A percentile compares a stretch with the other conserved stretches of the same genome.
These are phyloP conservation scores for Alternaria sp. DNA, from an alignment of 2,329 filamentous ascomycete genomes.

Conservation along the genomic window DNA sequence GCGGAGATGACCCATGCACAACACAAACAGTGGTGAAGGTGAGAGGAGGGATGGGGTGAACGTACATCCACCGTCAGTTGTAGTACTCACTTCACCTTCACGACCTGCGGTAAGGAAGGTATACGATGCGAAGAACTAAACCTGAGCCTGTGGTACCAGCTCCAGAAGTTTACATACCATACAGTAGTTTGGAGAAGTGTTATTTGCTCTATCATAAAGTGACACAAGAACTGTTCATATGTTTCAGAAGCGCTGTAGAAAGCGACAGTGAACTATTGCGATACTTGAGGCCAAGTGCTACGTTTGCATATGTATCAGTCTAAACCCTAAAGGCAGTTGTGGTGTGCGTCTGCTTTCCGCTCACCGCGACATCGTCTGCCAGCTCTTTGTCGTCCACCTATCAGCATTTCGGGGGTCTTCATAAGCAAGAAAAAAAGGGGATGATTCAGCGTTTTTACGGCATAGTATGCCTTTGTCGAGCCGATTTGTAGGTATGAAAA, in stretches of 20 bases:
- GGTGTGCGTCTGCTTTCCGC: no score
- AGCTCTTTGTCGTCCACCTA: not conserved
- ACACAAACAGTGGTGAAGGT: not conserved
- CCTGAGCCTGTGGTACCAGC: not conserved
- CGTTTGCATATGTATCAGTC: not conserved
- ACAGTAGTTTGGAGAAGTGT: no score
- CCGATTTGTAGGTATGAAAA: not conserved
- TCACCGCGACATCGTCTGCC: rapidly evolving
- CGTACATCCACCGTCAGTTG: no score
- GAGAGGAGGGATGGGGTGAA: not conserved
- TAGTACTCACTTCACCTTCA: no score
- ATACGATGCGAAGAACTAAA: not conserved
- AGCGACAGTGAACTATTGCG: not conserved
- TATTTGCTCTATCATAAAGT: not conserved
- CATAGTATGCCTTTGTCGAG: not conserved
- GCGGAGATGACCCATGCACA: not conserved
- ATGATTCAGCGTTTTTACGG: not conserved
- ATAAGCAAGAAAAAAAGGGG: no score
- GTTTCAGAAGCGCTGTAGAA: not conserved
- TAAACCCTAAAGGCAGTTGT: rapidly evolving
- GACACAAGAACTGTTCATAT: not conserved
- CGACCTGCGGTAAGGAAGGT: no score
- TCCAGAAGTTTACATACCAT: not conserved
- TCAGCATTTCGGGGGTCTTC: no score
- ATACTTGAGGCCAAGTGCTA: not conserved